Conservation (phyloP, 1,139 yeast species). For the Kodamaea fungicola region DNA sequence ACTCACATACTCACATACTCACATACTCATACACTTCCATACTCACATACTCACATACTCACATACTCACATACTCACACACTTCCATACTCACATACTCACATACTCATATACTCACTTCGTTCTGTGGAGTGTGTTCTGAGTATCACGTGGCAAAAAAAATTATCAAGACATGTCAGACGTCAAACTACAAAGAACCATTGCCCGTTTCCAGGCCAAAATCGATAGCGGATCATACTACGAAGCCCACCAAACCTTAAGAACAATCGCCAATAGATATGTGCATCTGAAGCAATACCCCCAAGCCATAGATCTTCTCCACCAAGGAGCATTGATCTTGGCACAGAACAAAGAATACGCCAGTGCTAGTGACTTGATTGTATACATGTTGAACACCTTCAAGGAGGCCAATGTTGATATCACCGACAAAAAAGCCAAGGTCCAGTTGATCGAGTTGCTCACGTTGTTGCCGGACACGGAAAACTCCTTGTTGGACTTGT, state of each 20-base stretch:
- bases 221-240: slow-evolving; percentile 76
- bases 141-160: neutral
- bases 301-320: slow-evolving; percentile 71
- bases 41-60: no score
- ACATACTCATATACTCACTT: no score
- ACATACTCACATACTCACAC: no score
- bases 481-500: slow-evolving; percentile 62
- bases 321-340: slow-evolving; percentile 66
- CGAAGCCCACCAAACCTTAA: slow-evolving; percentile 91
- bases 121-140: no score
- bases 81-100: no score
- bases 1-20: no score
- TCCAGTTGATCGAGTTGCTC: slow-evolving; percentile 39
- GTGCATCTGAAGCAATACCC: slow-evolving; percentile 63
- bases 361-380: slow-evolving; percentile 75
- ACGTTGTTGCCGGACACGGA: slow-evolving; percentile 58
- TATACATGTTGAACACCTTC: slow-evolving; percentile 69
- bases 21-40: no score
- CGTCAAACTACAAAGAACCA: slow-evolving; percentile 53
- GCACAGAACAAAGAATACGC: slow-evolving; percentile 71
- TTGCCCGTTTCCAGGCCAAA: slow-evolving; percentile 63
- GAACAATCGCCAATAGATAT: slow-evolving; percentile 84
- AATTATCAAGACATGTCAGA: slow-evolving; percentile 14
- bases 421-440: slow-evolving; percentile 28
- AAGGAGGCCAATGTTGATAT: slow-evolving; percentile 41